Percentiles rank a stretch among this genome's conserved stretches.
Conservation (phyloP, 306 rosid genomes). For the Corylus avellana region DNA sequence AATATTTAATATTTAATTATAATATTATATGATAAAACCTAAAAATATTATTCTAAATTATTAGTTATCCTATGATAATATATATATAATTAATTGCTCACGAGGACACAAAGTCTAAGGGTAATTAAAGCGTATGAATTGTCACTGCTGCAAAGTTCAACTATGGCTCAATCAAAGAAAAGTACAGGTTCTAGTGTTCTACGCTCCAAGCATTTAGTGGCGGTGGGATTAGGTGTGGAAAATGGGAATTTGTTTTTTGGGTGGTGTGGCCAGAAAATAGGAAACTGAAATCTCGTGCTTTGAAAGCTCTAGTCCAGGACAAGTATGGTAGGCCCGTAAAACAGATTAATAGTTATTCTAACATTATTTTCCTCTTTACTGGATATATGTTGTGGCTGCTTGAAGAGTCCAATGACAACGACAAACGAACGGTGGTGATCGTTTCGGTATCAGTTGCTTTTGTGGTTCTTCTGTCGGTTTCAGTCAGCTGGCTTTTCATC, state of each 20-base stretch:
- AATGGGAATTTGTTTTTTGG: not conserved
- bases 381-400: conserved; percentile 2
- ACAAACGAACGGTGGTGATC: conserved; percentile 17
- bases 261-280: no score
- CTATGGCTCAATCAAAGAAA: no score
- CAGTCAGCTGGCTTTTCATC: conserved; percentile 29
- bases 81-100: not conserved
- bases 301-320: no score
- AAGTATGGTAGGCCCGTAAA: no score
- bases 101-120: not conserved
- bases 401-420: conserved; percentile 31
- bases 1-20: no score
- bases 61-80: no score
- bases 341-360: no score
- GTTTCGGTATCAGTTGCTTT: conserved; percentile 31
- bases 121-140: not conserved
- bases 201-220: no score
- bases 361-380: not conserved
- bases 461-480: conserved; percentile 20
- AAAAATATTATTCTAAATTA: no score
- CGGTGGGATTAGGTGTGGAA: not conserved
- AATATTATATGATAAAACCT: no score
- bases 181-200: not conserved
- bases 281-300: no score
- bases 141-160: not conserved